Base-by-base conservation (phyloP, 2,329 filamentous ascomycete species). In the Aspergillus awamori region DNA sequence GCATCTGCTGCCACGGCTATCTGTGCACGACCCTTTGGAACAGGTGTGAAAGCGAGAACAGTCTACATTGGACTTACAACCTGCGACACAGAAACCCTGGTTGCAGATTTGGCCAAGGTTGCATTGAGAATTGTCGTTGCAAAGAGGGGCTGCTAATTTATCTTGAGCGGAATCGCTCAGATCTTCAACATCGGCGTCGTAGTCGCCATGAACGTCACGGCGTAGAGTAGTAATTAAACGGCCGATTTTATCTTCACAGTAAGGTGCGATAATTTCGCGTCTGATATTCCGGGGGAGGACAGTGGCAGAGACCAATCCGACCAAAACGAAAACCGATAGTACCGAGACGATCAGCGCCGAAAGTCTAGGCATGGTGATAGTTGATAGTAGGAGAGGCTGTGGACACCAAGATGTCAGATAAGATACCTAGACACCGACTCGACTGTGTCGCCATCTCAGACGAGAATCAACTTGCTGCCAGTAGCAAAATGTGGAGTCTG, bases 21-120 rank as follows among this genome's bases (percentile, higher is more conserved):
- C 30, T n/a, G 11, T 26, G 28, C 59, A 61, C 26, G 26, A 36
- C 2, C 22, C 33, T 28, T 54, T 55, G 4, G 13, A 10, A 33
- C 59, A 61, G 22, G 43, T 49, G 6, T 61, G 59, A 8, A 48
- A 48, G n/a, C 48, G 57, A 39, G 38, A 51, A 30, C 60, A 62
- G 45, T 62, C 57, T 13, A 15, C 17, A 15, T 56, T 45, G 51
- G 17, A 10, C 7, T 20, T 41, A 39, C 60, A 62, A 22, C 60
- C 58, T 26, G 38, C 17, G 15, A 24, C 39, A 48, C 60, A 62
- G 17, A 20, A 17, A 10, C 57, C 47, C 8, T 4, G 17, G 24
- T 45, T 28, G 57, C 60, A 62, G 11, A 56, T 26, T 20, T 60
- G 26, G 2, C 60, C 60, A 11, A 52, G 48, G 28, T 57, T 53